Evolutionary conservation across 164 flowering plant species (phyloP).

Genomic region (Akebia trifoliata): DNA sequence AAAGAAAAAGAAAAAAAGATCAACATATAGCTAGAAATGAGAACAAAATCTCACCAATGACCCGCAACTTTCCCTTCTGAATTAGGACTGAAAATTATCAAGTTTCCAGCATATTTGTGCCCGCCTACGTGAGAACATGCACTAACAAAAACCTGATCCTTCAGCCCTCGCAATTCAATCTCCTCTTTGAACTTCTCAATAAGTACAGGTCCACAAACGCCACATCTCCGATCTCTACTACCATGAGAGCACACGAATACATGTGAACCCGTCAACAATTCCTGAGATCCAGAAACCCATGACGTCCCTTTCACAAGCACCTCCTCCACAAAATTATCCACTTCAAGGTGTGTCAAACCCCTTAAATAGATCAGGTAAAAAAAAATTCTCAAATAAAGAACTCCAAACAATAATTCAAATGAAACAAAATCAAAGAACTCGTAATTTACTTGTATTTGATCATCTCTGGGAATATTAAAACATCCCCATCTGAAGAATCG

Average conservation of each 20-base stretch:
- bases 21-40: neutral
- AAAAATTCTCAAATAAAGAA: neutral
- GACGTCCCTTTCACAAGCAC: constrained; percentile 62
- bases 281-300: constrained; percentile 57
- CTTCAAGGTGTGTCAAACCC: constrained; percentile 62
- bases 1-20: neutral
- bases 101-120: constrained; percentile 95
- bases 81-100: constrained; percentile 62
- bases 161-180: constrained; percentile 50
- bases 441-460: constrained; percentile 58
- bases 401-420: neutral
- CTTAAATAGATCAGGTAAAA: constrained; percentile 25
- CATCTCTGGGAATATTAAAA: constrained; percentile 86
- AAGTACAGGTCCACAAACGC: constrained; percentile 91
- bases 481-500: constrained; percentile 62
- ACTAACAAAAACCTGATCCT: constrained; percentile 51
- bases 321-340: constrained; percentile 75
- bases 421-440: neutral
- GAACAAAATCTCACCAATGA: constrained; percentile 53
- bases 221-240: constrained; percentile 86
- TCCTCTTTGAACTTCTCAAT: constrained; percentile 67
- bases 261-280: constrained; percentile 55
- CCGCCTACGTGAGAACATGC: constrained; percentile 95
- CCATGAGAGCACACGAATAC: constrained; percentile 89
- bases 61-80: constrained; percentile 58